These are phyloP conservation scores for Skeletonema marinoi DNA, from an alignment of 108 stramenopile species.

Conservation along the genomic window DNA sequence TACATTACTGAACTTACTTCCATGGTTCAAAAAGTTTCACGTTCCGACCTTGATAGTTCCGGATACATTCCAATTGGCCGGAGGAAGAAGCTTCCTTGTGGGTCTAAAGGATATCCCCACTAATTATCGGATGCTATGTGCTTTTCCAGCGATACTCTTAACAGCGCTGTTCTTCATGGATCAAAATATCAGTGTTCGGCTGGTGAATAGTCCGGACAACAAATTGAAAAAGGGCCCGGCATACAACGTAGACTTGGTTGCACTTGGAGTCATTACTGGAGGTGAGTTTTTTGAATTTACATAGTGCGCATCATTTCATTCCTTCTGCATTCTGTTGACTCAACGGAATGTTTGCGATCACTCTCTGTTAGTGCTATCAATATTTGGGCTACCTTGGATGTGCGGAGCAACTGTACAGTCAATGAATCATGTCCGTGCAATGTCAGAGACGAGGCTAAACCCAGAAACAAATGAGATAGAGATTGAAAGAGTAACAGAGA, in stretches of 20 bases:
- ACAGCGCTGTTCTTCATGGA: conserved; percentile 95
- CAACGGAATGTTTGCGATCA: not conserved
- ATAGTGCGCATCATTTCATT: not conserved
- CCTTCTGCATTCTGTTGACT: not conserved
- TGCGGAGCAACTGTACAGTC: conserved; percentile 97
- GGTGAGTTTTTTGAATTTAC: conserved; percentile 39
- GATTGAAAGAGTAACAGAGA: conserved; percentile 84
- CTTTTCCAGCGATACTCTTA: conserved; percentile 86
- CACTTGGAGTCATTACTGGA: conserved; percentile 86
- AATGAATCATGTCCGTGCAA: conserved; percentile 88
- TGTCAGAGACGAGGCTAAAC: conserved; percentile 83
- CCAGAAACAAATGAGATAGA: conserved; percentile 76
- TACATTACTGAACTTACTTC: conserved; percentile 70
- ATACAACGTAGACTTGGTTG: conserved; percentile 93
- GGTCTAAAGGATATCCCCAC: conserved; percentile 67
- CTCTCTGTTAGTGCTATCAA: conserved; percentile 52
- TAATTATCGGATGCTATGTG: conserved; percentile 69
- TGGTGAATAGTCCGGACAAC: conserved; percentile 91
- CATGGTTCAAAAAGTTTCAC: conserved; percentile 65
- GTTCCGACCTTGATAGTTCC: conserved; percentile 85
- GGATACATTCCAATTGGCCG: conserved; percentile 75
- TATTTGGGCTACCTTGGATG: conserved; percentile 97
- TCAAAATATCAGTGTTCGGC: conserved; percentile 93
- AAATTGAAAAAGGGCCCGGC: conserved; percentile 90
- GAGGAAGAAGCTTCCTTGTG: conserved; percentile 76